These are phyloP conservation scores for Aspergillus coremiiformis DNA, from an alignment of 495 filamentous ascomycete species.

Conservation along the genomic window DNA sequence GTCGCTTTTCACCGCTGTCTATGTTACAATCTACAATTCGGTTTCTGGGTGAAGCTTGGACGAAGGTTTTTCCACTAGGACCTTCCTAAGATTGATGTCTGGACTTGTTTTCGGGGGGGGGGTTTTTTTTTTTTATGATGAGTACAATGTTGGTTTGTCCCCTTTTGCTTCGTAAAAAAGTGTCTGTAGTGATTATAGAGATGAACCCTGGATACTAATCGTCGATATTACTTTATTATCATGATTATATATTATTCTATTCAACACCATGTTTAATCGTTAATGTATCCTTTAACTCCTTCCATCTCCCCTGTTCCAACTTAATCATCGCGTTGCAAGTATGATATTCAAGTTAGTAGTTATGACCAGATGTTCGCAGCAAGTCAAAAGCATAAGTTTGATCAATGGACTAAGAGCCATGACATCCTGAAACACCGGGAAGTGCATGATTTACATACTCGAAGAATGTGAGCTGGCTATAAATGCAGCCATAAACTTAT, in stretches of 20 bases:
- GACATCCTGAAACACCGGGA: background rate
- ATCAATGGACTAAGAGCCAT: background rate
- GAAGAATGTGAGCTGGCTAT: background rate
- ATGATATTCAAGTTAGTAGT: background rate
- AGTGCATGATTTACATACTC: background rate
- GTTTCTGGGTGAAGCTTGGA: conserved; percentile 1
- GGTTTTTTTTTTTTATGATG: background rate
- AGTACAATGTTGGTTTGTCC: background rate
- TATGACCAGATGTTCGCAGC: background rate
- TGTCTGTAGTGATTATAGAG: background rate
- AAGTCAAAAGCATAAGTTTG: background rate
- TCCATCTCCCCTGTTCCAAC: background rate
- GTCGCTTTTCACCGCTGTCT: conserved; percentile 1
- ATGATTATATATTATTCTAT: no score
- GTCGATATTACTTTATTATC: no score
- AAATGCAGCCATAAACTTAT: background rate
- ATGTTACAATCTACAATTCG: conserved; percentile 3
- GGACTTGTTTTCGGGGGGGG: background rate
- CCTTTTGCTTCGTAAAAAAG: background rate
- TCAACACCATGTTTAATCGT: no score
- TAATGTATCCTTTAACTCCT: no score
- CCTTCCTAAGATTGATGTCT: background rate
- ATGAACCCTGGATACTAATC: background rate
- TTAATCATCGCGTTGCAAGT: background rate
- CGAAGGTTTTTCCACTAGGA: background rate